Conservation (phyloP, 2,329 filamentous ascomycete species). For the Pyrenochaeta sp. region DNA sequence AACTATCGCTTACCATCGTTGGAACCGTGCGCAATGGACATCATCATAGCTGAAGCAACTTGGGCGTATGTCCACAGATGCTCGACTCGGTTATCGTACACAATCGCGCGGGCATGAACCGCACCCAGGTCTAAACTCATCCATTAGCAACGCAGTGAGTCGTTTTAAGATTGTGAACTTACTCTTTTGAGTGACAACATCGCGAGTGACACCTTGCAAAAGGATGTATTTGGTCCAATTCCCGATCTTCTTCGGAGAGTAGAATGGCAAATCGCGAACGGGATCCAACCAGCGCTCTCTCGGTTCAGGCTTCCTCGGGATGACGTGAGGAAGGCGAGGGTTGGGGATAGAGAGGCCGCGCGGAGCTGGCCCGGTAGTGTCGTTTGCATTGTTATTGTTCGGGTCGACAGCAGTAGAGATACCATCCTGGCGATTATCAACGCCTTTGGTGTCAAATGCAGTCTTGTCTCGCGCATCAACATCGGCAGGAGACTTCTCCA, state of each 20-base stretch:
- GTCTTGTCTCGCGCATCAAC: too few relatives aligned
- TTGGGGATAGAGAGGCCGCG: background rate
- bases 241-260: background rate
- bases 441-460: slow-evolving; percentile 41
- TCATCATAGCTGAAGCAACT: slow-evolving; percentile 50
- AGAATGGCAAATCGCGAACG: slow-evolving; percentile 36
- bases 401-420: background rate
- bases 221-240: background rate
- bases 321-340: too few relatives aligned
- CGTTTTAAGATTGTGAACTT: slow-evolving; percentile 49
- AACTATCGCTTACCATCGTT: slow-evolving; percentile 61
- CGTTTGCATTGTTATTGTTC: background rate
- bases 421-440: background rate
- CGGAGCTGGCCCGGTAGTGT: background rate
- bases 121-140: slow-evolving; percentile 26
- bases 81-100: slow-evolving; percentile 35
- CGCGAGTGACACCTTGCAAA: slow-evolving; percentile 48
- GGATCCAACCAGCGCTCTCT: background rate
- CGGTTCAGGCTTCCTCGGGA: background rate
- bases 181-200: slow-evolving; percentile 52
- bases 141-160: background rate
- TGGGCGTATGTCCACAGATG: slow-evolving; percentile 56
- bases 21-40: slow-evolving; percentile 66
- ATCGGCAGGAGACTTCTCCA: too few relatives aligned
- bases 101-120: slow-evolving; percentile 46